Conservation (phyloP, 306 rosid species). For the Prosopis cineraria region DNA sequence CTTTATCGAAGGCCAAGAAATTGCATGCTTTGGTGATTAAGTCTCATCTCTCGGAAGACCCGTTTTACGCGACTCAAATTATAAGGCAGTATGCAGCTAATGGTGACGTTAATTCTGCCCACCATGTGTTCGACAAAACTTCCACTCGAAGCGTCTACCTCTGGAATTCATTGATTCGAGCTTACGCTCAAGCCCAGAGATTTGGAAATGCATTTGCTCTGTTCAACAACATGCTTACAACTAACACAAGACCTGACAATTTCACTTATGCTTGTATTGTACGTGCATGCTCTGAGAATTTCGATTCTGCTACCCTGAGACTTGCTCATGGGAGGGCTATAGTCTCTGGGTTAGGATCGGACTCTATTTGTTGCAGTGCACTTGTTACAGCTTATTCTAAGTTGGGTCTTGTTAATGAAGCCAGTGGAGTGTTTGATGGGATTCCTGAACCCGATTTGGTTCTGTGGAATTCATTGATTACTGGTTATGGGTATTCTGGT, state of each 20-base stretch:
- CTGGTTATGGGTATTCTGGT: slow-evolving; percentile 63
- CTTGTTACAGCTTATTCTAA: slow-evolving; percentile 67
- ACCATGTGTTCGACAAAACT: slow-evolving; percentile 63
- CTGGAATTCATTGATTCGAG: slow-evolving; percentile 88
- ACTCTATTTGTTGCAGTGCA: slow-evolving; percentile 58
- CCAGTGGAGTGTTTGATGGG: slow-evolving; percentile 60
- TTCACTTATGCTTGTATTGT: slow-evolving; percentile 18
- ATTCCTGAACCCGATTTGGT: slow-evolving; percentile 70
- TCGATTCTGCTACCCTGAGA: slow-evolving; percentile 18
- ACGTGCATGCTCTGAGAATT: slow-evolving; percentile 32
- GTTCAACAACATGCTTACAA: slow-evolving; percentile 55
- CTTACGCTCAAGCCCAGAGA: slow-evolving; percentile 57
- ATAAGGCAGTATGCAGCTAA: slow-evolving; percentile 54
- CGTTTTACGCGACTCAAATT: slow-evolving; percentile 74
- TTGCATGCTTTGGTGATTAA: slow-evolving; percentile 67
- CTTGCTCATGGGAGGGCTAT: slow-evolving; percentile 46
- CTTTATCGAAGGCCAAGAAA: slow-evolving; percentile 55
- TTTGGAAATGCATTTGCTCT: slow-evolving; percentile 60
- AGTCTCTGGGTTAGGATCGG: slow-evolving; percentile 39
- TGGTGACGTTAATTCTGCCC: slow-evolving; percentile 50
- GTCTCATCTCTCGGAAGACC: slow-evolving; percentile 59
- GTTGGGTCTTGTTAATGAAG: slow-evolving; percentile 64
- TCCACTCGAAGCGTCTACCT: slow-evolving; percentile 65
- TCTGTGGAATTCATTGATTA: slow-evolving; percentile 82
- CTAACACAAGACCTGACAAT: slow-evolving; percentile 54